These are phyloP conservation scores for Calonectria crousiana DNA, from an alignment of 2,329 filamentous ascomycete genomes.

Conservation along the genomic window DNA sequence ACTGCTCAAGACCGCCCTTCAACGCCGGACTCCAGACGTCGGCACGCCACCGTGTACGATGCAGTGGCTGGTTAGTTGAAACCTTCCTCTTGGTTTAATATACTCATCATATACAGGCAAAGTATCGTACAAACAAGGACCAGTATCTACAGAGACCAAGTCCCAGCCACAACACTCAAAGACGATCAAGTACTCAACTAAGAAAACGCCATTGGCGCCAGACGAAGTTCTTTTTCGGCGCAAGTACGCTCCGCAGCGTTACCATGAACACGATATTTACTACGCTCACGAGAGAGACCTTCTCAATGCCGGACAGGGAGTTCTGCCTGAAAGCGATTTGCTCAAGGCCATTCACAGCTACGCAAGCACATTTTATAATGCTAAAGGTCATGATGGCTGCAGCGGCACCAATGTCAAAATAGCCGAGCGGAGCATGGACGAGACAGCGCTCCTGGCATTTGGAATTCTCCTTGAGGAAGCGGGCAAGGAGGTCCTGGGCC, in stretches of 20 bases:
- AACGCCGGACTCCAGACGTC: slow-evolving; percentile 39
- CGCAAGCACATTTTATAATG: slow-evolving; percentile 73
- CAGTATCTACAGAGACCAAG: slow-evolving; percentile 33
- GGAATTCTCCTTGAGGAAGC: slow-evolving; percentile 82
- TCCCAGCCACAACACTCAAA: slow-evolving; percentile 31
- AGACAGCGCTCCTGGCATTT: slow-evolving; percentile 81
- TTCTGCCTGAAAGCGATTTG: slow-evolving; percentile 76
- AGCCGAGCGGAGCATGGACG: slow-evolving; percentile 77
- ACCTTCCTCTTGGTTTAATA: slow-evolving; percentile 24
- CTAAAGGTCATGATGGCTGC: slow-evolving; percentile 45
- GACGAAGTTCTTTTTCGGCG: slow-evolving; percentile 79
- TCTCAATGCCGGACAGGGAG: slow-evolving; percentile 56
- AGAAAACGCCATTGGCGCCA: slow-evolving; percentile 63
- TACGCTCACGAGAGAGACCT: slow-evolving; percentile 71
- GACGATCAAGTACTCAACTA: slow-evolving; percentile 43
- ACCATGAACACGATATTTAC: slow-evolving; percentile 79
- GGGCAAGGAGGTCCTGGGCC: slow-evolving; percentile 69
- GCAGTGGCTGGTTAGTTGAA: slow-evolving; percentile 73
- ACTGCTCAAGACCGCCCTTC: slow-evolving; percentile 23
- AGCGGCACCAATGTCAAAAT: slow-evolving; percentile 46
- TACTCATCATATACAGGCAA: slow-evolving; percentile 47
- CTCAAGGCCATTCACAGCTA: slow-evolving; percentile 78
- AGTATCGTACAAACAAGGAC: slow-evolving; percentile 42
- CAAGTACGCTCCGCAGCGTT: slow-evolving; percentile 73
- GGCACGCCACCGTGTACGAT: slow-evolving; percentile 74